Base-by-base conservation (phyloP, 345 rosid genomes). In the Jatropha curcas region DNA sequence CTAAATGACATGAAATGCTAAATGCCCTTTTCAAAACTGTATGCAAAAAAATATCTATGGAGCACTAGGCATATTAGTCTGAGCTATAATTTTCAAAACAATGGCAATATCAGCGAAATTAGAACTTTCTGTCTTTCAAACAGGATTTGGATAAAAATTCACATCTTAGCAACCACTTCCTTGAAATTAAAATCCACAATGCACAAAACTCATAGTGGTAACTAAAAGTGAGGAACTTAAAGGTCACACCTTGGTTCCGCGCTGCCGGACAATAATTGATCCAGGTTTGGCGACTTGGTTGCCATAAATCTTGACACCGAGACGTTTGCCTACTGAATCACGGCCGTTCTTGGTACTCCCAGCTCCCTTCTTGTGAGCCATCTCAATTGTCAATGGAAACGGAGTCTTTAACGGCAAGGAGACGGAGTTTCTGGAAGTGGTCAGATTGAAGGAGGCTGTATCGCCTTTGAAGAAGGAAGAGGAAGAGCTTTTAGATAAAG, bases 291-390 rank as follows among this genome's bases (percentile, higher is more conserved):
- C 98, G 10, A 72, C 84, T 76, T 94, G 98, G 78, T 94, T 93
- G 50, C 98, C 98, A 70, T 28, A 94, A 61, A 94, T 90, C 84
- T 94, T 94, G 76, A 94, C 98, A 31, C 98, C 98, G 37, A 94
- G 98, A 51, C 98, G 82, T 43, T 94, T 85, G 7, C 98, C 98
- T 14, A 30, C 79, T 43, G 98, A 94, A 75, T 94, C 98, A 68
- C 98, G 98, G 74, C 98, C 98, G 68, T 94, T 94, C 87, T 94
- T 94, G n/a, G 98, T 94, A 62, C 98, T 94, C 11, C 98, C 98
- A 16, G 97, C 97, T 69, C 98, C 97, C 77, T 94, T 94, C 83
- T 94, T 94, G 83, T 94, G 98, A 19, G 98, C 98, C 72, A 89
- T 85, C 72, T 92, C 87, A 31, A 94, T 89, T 3, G 90, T 88